These are phyloP conservation scores for Ceratobasidium sp. DNA, from an alignment of 1,284 basidiomycete genomes.

Conservation along the genomic window DNA sequence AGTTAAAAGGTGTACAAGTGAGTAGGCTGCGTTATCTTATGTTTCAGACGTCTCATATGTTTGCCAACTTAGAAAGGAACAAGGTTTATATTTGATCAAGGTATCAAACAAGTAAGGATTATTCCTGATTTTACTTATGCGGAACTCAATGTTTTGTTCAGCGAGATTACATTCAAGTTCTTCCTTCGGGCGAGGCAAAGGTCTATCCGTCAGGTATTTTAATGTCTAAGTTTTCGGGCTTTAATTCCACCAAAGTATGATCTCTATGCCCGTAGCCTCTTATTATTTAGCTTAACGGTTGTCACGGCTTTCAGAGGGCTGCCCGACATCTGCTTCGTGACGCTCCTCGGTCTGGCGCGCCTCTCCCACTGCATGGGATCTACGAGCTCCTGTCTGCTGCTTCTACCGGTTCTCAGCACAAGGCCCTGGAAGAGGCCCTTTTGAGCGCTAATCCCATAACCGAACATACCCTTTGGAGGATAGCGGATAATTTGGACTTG, in stretches of 20 bases:
- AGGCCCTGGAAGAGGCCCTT: constrained; percentile 7
- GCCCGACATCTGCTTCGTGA: constrained; percentile 20
- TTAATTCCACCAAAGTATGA: constrained; percentile 22
- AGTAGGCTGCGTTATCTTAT: background rate
- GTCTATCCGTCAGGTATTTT: constrained; percentile 27
- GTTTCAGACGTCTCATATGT: background rate
- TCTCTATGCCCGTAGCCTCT: background rate
- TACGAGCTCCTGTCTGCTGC: constrained; percentile 21
- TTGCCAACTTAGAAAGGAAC: constrained; percentile 6
- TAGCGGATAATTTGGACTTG: constrained; percentile 17
- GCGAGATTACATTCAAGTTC: constrained; percentile 29
- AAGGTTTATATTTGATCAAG: background rate
- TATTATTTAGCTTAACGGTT: background rate
- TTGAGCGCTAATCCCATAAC: background rate
- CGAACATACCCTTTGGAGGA: constrained; percentile 23
- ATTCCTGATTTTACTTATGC: background rate
- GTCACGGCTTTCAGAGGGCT: background rate
- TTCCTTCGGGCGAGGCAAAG: constrained; percentile 8
- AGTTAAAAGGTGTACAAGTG: constrained; percentile 15
- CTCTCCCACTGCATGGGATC: constrained; percentile 18
- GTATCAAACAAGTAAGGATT: constrained; percentile 10
- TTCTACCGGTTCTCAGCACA: constrained; percentile 3
- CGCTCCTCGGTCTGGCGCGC: background rate
- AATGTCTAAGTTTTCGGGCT: constrained; percentile 18
- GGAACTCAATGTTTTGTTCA: background rate